Evolutionary conservation across 768 basidiomycete species (phyloP).

Genomic region (Trametes villosa): DNA sequence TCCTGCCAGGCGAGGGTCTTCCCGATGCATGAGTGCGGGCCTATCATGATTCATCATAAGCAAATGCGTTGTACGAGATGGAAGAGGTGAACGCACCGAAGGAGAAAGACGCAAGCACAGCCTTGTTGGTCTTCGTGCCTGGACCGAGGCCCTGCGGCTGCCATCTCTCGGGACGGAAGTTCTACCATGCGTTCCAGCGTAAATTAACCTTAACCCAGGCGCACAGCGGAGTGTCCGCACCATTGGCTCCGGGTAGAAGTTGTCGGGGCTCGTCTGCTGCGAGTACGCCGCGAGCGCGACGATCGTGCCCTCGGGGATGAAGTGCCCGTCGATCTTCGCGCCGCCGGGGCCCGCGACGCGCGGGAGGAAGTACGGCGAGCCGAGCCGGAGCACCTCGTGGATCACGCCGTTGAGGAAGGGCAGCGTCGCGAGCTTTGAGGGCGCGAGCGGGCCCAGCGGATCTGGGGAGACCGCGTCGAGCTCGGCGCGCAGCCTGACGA

Average conservation of each 20-base stretch:
- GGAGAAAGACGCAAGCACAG: conserved; percentile 34
- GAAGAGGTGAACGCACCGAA: conserved; percentile 11
- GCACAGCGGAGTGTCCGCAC: neutral
- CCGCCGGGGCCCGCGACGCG: conserved; percentile 37
- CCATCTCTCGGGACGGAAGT: conserved; percentile 40
- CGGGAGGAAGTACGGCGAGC: conserved; percentile 36
- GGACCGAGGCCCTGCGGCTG: conserved; percentile 37
- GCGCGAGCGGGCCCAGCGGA: conserved; percentile 17
- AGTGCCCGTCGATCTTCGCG: conserved; percentile 32
- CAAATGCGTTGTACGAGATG: no score
- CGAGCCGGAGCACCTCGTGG: conserved; percentile 39
- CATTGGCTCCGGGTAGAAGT: conserved; percentile 36
- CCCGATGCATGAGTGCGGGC: conserved; percentile 39
- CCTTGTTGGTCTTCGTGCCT: conserved; percentile 29
- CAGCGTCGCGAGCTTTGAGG: conserved; percentile 29
- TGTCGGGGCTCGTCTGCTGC: conserved; percentile 33
- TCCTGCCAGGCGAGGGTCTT: conserved; percentile 37
- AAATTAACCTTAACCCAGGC: conserved; percentile 25
- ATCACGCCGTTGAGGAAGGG: conserved; percentile 41
- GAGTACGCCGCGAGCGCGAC: conserved; percentile 37
- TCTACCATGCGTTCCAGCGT: neutral
- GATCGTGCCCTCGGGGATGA: conserved; percentile 36
- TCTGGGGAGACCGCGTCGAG: conserved; percentile 34
- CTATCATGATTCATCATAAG: conserved; percentile 21
- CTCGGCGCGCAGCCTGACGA: conserved; percentile 32